Percentiles rank a stretch among this genome's conserved stretches.
phyloP scores from a whole-genome alignment of 805 yeast genomes.

The Lachancea sp. region DNA sequence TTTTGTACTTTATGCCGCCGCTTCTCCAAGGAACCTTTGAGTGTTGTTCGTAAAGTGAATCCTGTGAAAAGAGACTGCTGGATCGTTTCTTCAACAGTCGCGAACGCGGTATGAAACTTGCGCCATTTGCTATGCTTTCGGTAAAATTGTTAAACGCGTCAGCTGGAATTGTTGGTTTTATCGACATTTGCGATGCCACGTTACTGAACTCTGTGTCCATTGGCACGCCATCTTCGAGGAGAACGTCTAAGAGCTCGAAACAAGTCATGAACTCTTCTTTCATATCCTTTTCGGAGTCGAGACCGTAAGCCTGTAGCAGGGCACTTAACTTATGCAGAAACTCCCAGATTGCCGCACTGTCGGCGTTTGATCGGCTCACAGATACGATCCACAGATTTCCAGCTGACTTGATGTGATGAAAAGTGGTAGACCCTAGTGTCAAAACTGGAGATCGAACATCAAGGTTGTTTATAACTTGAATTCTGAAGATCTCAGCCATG shows the following conservation, averaged over 20 bases:
- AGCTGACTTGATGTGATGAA: conserved; percentile 61
- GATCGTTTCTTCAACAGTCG: conserved; percentile 16
- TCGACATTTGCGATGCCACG: conserved; percentile 21
- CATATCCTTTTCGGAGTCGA: conserved; percentile 41
- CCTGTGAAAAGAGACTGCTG: conserved; percentile 4
- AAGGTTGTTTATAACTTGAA: conserved; percentile 70
- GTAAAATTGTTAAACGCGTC: conserved; percentile 1
- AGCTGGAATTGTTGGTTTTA: conserved; percentile 13
- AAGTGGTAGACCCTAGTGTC: conserved; percentile 89
- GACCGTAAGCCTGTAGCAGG: conserved; percentile 41
- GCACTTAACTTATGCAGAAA: conserved; percentile 58
- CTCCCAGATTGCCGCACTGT: conserved; percentile 74
- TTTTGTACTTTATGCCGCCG: conserved; percentile 64
- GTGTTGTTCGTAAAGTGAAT: background rate
- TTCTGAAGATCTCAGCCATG: conserved; percentile 82
- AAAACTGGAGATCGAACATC: conserved; percentile 59
- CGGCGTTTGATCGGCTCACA: conserved; percentile 83
- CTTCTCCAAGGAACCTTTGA: conserved; percentile 55
- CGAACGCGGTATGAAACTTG: conserved; percentile 12
- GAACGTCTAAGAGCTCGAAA: conserved; percentile 73
- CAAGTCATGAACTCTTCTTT: conserved; percentile 61
- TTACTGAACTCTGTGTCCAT: conserved; percentile 24
- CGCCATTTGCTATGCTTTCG: conserved; percentile 2
- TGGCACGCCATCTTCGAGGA: conserved; percentile 36
- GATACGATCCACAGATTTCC: conserved; percentile 70